Base-by-base conservation (phyloP, 2,329 filamentous ascomycete genomes). In the Cephalotrichum gorgonifer region DNA sequence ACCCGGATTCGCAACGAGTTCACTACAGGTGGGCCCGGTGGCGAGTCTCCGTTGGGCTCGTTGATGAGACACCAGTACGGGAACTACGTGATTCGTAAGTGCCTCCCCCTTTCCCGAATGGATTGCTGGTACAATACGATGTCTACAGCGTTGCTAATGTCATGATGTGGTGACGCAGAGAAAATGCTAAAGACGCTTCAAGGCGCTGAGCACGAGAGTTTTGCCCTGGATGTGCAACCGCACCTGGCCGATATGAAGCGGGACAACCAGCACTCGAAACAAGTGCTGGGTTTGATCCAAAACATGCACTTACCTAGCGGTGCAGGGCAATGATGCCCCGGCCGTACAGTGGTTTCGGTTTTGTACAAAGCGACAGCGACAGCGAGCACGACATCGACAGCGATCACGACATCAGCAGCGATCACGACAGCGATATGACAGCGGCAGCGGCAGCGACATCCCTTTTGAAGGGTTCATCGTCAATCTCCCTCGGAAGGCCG, bases 1-100 rank as follows among this genome's bases (percentile, higher is more conserved):
- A 85, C 95, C 61, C 81, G 85, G 47, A 88, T 96, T 51, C 77
- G 86, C 48, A 70, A 72, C 45, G 73, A 78, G 51, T 69, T 2
- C 62, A 73, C 15, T 78, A 78, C 48, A 74, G 22, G 17, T 20
- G 45, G 27, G 11, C 15, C 14, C 11, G 78, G 85, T 41, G 85
- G 85, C 12, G 79, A 81, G 50, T 83, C 74, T 50, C 79, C 82
- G n/a, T 69, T 97, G 33, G 75, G 85, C 53, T 73, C 77, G 22
- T 75, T 96, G 67, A 89, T 96, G 75, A 86, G 84, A 55, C 91
- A 98, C 62, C 85, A 88, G 54, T 97, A 84, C 63, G 93, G 88
- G 52, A 98, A 98, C 64, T 98, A 97, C 62, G 91, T 97, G 6
- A 85, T 97, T 53, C 91, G 89, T 95, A 79, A 81, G 88, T 64